Evolutionary conservation across 768 basidiomycete species (phyloP).

Genomic region (Suillus discolor): DNA sequence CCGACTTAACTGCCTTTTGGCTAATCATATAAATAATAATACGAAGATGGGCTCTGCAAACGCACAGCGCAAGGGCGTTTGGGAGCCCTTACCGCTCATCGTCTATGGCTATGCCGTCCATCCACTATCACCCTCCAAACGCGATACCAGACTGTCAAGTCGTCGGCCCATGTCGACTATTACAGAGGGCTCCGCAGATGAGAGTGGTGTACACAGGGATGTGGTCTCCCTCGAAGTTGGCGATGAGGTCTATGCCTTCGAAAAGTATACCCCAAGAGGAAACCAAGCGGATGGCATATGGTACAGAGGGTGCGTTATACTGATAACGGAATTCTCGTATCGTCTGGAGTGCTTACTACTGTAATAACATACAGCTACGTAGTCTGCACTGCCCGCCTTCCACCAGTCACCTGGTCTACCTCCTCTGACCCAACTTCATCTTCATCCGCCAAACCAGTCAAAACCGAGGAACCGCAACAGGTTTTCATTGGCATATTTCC

Average conservation of each 20-base stretch:
- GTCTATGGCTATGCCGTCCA: constrained; percentile 93
- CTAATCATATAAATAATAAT: background rate
- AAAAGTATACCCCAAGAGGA: constrained; percentile 75
- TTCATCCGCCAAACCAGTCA: constrained; percentile 49
- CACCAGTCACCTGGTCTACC: constrained; percentile 66
- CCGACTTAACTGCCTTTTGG: background rate
- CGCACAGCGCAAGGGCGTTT: constrained; percentile 44
- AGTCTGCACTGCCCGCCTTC: constrained; percentile 73
- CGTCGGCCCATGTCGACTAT: constrained; percentile 44
- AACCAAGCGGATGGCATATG: constrained; percentile 82
- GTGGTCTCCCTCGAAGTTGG: constrained; percentile 91
- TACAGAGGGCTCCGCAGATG: constrained; percentile 56
- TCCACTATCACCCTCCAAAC: constrained; percentile 74
- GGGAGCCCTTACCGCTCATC: constrained; percentile 71
- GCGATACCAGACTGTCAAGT: constrained; percentile 65
- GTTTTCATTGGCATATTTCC: constrained; percentile 96
- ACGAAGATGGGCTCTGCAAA: constrained; percentile 23
- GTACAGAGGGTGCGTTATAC: constrained; percentile 86
- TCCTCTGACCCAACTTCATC: constrained; percentile 57
- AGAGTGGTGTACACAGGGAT: constrained; percentile 66
- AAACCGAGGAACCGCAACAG: constrained; percentile 77
- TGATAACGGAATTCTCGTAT: constrained; percentile 6
- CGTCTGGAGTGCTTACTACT: background rate
- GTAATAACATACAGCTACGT: constrained; percentile 62
- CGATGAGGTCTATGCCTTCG: constrained; percentile 97